Evolutionary conservation across 345 rosid species (phyloP).

Genomic region (Euphorbia pulcherrima): DNA sequence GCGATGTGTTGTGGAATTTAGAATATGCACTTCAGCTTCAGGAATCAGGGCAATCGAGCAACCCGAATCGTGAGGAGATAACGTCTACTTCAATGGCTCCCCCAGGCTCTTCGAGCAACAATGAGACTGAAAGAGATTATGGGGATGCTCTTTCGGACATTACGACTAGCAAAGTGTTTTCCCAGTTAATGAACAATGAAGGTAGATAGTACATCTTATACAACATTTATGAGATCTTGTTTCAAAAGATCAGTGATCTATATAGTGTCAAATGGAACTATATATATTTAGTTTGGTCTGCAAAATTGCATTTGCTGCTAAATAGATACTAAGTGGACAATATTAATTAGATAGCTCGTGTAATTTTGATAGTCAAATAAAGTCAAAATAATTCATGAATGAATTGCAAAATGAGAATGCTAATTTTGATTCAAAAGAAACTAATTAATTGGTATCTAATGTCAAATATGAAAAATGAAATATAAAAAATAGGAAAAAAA

Average conservation of each 20-base stretch:
- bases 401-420: too few relatives aligned
- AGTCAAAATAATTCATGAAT: too few relatives aligned
- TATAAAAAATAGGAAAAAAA: too few relatives aligned
- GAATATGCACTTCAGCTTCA: conserved; percentile 78
- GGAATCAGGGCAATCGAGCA: conserved; percentile 45
- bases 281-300: background rate
- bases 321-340: too few relatives aligned
- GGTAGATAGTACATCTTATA: conserved; percentile 50
- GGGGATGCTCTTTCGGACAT: conserved; percentile 50
- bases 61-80: conserved; percentile 24
- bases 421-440: too few relatives aligned
- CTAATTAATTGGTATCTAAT: too few relatives aligned
- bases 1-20: conserved; percentile 91
- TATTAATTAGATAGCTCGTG: too few relatives aligned
- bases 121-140: conserved; percentile 27
- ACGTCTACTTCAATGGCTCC: conserved; percentile 22
- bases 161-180: conserved; percentile 66
- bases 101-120: conserved; percentile 23
- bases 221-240: background rate
- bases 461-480: too few relatives aligned
- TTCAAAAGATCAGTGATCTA: background rate
- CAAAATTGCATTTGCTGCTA: background rate
- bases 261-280: background rate
- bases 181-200: conserved; percentile 78
- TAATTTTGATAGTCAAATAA: too few relatives aligned